Percentiles rank a stretch among this genome's conserved stretches.
phyloP scores from a whole-genome alignment of 352 stramenopile species.

The Vaucheria bursata region DNA sequence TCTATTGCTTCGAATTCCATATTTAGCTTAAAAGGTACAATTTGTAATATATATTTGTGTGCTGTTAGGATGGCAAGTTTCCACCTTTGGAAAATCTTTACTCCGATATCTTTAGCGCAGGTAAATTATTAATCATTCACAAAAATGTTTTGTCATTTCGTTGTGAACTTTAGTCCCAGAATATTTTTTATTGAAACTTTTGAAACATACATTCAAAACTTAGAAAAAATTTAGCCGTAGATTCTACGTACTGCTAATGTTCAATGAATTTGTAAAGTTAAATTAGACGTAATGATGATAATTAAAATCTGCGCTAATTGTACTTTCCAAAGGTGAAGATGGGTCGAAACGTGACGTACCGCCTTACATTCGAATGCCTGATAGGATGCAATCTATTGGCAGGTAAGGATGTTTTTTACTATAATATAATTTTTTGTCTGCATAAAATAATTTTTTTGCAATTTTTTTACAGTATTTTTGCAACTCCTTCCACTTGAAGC shows the following conservation, averaged over 20 bases:
- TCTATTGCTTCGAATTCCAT: not conserved
- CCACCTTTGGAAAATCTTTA: conserved; percentile 73
- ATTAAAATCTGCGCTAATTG: too few relatives aligned
- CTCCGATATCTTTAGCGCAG: conserved; percentile 67
- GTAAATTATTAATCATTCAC: conserved; percentile 46
- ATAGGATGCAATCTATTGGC: conserved; percentile 81
- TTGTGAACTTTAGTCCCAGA: too few relatives aligned
- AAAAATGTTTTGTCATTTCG: not conserved
- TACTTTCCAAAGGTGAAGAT: conserved; percentile 71
- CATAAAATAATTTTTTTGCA: too few relatives aligned
- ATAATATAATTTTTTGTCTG: too few relatives aligned
- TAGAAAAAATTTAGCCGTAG: too few relatives aligned
- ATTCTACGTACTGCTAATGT: too few relatives aligned
- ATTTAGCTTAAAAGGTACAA: not conserved
- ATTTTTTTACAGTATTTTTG: too few relatives aligned
- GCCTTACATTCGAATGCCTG: conserved; percentile 91
- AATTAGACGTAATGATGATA: too few relatives aligned
- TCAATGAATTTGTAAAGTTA: too few relatives aligned
- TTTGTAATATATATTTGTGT: conserved; percentile 42
- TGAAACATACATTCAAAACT: too few relatives aligned
- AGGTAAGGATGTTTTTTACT: conserved; percentile 30
- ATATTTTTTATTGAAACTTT: too few relatives aligned
- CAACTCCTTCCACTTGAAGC: too few relatives aligned
- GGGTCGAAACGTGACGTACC: conserved; percentile 61
- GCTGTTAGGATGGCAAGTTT: conserved; percentile 44